Evolutionary conservation across 1,139 yeast species (phyloP), one percentile per base, ranked within the genome.

Genomic region (Scheffersomyces parashehatae): DNA sequence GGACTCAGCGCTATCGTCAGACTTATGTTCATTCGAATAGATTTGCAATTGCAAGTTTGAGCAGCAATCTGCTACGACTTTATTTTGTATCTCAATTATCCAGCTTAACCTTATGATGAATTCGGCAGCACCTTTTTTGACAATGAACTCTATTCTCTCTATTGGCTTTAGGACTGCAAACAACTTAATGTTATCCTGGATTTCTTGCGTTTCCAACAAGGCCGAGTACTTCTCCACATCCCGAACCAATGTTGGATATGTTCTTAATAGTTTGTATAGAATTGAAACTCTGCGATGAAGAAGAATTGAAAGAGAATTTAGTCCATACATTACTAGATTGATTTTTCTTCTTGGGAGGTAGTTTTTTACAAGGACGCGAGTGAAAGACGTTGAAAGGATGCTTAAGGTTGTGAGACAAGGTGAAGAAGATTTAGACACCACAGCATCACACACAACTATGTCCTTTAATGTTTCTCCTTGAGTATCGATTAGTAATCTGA

Each of bases 241-340:
- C 9, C 33, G 31, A 7, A 55, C 41, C 20, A 45, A 49, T 3
- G 40, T 39, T 4, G 50, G 38, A 43, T 54, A 60, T 33, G 47
- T 52, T 13, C 53, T 42, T 6, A 67, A 45, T 28, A 66, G 38
- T 36, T 58, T 55, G 44, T 55, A 51, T 31, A 67, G 39, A 1
- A 50, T 40, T 1, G 56, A 48, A 2, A 62, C 54, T 29, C 73
- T 47, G 31, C 49, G 44, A 38, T 60, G 61, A 10, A 65, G 50
- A 3, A 60, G 38, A 7, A 45, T 52, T 1, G 75, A 57, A 12
- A 72, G 53, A 3, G 73, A 63, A 39, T 68, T 65, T 35, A 69
- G 54, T 8, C 70, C 62, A 50, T 57, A 64, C 54, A 72, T 55
- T 0, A 70, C 42, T 30, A 61, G 49, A 43, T 63, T 63, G 24